Base-by-base conservation (phyloP, 495 filamentous ascomycete genomes). In the Aspergillus affinis region DNA sequence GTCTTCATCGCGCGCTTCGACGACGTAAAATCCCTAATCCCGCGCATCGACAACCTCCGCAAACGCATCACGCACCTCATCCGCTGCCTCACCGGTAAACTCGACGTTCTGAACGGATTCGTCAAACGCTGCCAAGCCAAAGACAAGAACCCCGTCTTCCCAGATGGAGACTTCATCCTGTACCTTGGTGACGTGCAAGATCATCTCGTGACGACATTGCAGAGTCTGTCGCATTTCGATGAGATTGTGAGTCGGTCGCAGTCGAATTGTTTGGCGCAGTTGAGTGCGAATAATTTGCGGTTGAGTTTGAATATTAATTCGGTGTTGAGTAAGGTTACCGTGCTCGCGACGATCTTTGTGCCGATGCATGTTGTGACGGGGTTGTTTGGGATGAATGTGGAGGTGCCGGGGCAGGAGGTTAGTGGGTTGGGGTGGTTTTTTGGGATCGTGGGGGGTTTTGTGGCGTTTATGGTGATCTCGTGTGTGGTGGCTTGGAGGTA, bases 151-250 rank as follows among this genome's bases (percentile, higher is more conserved):
- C 84, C 88, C 62, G 85, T 96, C 27, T 92, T 92, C 23, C 93
- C 93, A 0, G 86, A 89, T 3, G 90, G 90, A 67, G 92, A 97
- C 64, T 91, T 97, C 51, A 89, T 91, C 20, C 79, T 97, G 54
- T 98, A 97, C 67, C 82, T 98, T 0, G 88, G 90, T 53, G 93
- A 98, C 75, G 93, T 97, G 54, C 93, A 98, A 70, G 93, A 98
- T 69, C 93, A 98, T 78, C 89, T 98, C n/a, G 88, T 97, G 13
- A 98, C 93, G 50, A 97, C 94, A 84, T 87, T 94, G 80, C 88
- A 85, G 57, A 94, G 92, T 66, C 79, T 98, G 17, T 81, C 81
- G 5, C 94, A 98, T 63, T 93, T 93, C 61, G 94, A 98, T 68
- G 96, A 96, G 78, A 96, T 98, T 75, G 83, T 97, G 27, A 88